Evolutionary conservation across 2,329 filamentous ascomycete genomes (phyloP).

Genomic region (Fusarium pininemorale): DNA sequence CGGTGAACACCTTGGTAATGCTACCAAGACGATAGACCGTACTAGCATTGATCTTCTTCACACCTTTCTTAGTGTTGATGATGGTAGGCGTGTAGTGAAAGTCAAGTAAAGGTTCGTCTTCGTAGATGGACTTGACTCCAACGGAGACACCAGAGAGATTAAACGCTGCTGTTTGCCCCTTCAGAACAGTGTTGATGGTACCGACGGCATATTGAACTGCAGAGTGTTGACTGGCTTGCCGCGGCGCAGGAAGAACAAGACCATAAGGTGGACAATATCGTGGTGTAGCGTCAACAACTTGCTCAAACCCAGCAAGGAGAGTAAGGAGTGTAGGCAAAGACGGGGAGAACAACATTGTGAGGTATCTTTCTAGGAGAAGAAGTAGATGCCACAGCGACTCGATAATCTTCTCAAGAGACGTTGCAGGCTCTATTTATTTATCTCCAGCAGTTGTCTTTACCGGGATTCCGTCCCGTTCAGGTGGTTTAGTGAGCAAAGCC

Average conservation of each 20-base stretch:
- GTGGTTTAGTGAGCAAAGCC: neutral
- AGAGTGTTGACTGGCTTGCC: neutral
- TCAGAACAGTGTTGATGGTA: neutral
- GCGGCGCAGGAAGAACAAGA: neutral
- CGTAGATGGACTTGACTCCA: neutral
- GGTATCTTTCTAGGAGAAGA: fast-evolving
- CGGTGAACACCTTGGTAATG: neutral
- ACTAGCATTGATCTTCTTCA: neutral
- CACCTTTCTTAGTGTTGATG: neutral
- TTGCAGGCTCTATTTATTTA: neutral
- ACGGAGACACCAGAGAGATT: slow-evolving; percentile 1
- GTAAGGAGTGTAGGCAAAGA: neutral
- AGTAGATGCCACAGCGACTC: neutral
- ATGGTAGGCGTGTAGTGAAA: neutral
- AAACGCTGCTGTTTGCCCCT: neutral
- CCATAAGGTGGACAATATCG: slow-evolving; percentile 4
- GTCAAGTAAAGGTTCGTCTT: neutral
- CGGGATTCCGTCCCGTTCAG: neutral
- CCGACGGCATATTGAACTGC: neutral
- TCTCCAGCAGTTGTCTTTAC: too few species aligned
- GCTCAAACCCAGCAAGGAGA: neutral
- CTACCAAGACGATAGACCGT: slow-evolving; percentile 10
- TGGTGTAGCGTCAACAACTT: neutral
- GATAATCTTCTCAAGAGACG: too few species aligned
- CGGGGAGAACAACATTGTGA: neutral